A percentile compares a stretch with the other conserved stretches of the same genome.
These are phyloP conservation scores for Geranomyces michiganensis DNA, from an alignment of 192 early-diverging fungal genomes.

Conservation along the genomic window DNA sequence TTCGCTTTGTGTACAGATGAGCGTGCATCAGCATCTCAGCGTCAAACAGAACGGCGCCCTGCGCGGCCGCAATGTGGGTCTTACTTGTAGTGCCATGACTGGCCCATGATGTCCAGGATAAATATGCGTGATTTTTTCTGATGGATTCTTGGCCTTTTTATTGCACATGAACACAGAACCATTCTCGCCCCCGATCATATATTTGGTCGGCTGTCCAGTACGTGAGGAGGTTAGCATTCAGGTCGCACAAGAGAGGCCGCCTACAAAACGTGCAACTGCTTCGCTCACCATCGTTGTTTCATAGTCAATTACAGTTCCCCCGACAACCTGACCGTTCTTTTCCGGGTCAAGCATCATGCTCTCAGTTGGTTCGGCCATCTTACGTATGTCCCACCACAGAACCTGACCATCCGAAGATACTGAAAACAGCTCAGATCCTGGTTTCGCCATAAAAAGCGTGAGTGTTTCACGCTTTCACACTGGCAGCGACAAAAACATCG, in stretches of 20 bases:
- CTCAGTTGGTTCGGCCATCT: conserved; percentile 63
- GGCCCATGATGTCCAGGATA: conserved; percentile 65
- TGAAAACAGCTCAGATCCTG: conserved; percentile 63
- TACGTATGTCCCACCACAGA: conserved; percentile 68
- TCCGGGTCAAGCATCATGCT: conserved; percentile 60
- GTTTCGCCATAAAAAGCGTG: not conserved
- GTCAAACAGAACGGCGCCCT: not conserved
- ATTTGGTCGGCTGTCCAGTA: conserved; percentile 60
- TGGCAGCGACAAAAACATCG: no score
- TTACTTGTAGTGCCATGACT: conserved; percentile 57
- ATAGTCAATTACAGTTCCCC: conserved; percentile 64
- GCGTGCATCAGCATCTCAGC: not conserved
- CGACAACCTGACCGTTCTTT: conserved; percentile 64
- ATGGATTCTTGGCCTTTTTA: conserved; percentile 65
- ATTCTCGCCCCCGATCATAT: conserved; percentile 67
- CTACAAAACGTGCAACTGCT: not conserved
- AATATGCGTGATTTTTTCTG: conserved; percentile 62
- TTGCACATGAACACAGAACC: conserved; percentile 68
- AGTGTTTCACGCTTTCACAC: no score
- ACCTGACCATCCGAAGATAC: conserved; percentile 65
- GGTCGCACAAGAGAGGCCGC: no score
- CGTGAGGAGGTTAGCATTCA: no score
- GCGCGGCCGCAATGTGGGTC: not conserved
- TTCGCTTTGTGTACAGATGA: conserved; percentile 42
- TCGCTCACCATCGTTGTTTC: conserved; percentile 63